Evolutionary conservation across 371 early-diverging fungal species (phyloP).

Genomic region (Mortierella sp.): DNA sequence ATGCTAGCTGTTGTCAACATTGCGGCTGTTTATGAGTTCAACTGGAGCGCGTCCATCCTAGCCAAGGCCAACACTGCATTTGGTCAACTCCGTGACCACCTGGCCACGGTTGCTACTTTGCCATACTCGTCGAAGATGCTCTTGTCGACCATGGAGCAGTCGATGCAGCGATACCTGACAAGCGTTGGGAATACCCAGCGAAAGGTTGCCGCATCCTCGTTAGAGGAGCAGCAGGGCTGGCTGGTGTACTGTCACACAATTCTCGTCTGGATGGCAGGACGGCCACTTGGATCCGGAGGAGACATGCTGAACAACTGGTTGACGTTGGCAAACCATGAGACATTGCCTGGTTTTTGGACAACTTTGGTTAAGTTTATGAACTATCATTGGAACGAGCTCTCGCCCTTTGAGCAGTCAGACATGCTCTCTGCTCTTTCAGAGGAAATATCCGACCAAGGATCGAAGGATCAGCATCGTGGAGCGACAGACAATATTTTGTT

Average conservation of each 20-base stretch:
- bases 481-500: slow-evolving; percentile 15
- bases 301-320: slow-evolving; percentile 44
- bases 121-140: slow-evolving; percentile 55
- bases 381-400: slow-evolving; percentile 42
- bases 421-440: slow-evolving; percentile 51
- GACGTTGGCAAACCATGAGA: slow-evolving; percentile 33
- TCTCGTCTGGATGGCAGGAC: slow-evolving; percentile 58
- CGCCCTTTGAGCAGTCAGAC: slow-evolving; percentile 59
- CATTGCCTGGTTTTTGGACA: slow-evolving; percentile 50
- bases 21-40: slow-evolving; percentile 68
- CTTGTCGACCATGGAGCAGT: slow-evolving; percentile 54
- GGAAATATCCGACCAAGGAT: slow-evolving; percentile 25
- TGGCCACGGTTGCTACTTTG: slow-evolving; percentile 39
- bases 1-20: slow-evolving; percentile 65
- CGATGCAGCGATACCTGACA: slow-evolving; percentile 53
- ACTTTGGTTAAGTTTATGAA: slow-evolving; percentile 54
- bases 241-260: slow-evolving; percentile 56
- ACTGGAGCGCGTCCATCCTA: slow-evolving; percentile 66
- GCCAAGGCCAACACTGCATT: slow-evolving; percentile 58
- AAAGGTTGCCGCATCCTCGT: slow-evolving; percentile 5
- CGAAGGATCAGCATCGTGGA: slow-evolving; percentile 1
- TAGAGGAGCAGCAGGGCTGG: slow-evolving; percentile 59
- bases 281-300: slow-evolving; percentile 46
- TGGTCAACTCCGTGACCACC: slow-evolving; percentile 31
- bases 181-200: slow-evolving; percentile 31